phyloP scores from a whole-genome alignment of 306 rosid species.

The Alnus rubra region DNA sequence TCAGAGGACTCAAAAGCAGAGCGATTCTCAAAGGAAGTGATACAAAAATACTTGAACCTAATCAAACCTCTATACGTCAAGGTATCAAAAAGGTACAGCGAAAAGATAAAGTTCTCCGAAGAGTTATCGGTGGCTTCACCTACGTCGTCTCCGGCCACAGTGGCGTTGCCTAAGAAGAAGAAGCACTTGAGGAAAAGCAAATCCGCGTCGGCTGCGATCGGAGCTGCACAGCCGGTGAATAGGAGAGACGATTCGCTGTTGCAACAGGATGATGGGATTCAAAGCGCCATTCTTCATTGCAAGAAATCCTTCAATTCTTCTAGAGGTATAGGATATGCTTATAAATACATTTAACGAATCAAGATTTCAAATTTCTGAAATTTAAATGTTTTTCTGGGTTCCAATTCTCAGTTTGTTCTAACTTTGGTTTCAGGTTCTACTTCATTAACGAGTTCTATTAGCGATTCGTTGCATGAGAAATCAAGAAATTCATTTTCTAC shows the following conservation, averaged over 20 bases:
- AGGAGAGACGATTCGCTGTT: constrained; percentile 70
- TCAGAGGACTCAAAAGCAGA: constrained; percentile 44
- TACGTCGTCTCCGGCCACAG: constrained; percentile 34
- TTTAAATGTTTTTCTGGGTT: neutral
- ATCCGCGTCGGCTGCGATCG: constrained; percentile 50
- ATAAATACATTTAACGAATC: neutral
- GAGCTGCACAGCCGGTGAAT: constrained; percentile 41
- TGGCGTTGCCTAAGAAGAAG: constrained; percentile 33
- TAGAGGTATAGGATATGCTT: constrained; percentile 38
- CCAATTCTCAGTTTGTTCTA: neutral
- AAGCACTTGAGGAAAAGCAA: constrained; percentile 74
- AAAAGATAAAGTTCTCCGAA: constrained; percentile 18
- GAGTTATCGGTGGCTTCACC: constrained; percentile 24
- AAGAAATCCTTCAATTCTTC: constrained; percentile 67
- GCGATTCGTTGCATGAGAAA: constrained; percentile 33
- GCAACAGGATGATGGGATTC: constrained; percentile 82
- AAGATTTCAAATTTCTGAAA: neutral
- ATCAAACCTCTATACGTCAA: constrained; percentile 65
- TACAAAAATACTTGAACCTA: constrained; percentile 62
- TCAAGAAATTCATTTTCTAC: constrained; percentile 39
- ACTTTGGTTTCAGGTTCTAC: constrained; percentile 38
- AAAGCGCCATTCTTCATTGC: constrained; percentile 94
- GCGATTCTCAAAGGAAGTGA: constrained; percentile 59
- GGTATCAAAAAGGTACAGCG: constrained; percentile 50
- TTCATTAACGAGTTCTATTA: constrained; percentile 27